phyloP scores from a whole-genome alignment of 1,284 basidiomycete species.

The Quambalaria eucalypti region DNA sequence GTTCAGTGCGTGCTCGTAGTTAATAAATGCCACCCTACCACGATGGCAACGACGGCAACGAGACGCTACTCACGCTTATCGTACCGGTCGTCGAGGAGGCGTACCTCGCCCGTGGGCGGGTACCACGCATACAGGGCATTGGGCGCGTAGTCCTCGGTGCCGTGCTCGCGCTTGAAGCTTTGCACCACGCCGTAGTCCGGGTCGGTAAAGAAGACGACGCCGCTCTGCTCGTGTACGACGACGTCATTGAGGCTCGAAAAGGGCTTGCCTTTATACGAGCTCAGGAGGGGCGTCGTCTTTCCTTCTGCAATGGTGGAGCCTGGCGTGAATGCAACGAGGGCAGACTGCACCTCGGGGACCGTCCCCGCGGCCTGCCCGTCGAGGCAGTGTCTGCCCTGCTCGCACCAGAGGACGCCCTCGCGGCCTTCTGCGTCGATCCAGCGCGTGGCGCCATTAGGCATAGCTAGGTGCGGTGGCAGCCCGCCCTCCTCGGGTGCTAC shows the following conservation, averaged over 20 bases:
- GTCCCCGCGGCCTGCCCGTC: background rate
- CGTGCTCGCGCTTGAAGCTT: slow-evolving; percentile 11
- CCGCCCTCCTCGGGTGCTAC: background rate
- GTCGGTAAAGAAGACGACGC: slow-evolving; percentile 25
- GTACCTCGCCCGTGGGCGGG: slow-evolving; percentile 12
- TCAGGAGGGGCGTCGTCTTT: background rate
- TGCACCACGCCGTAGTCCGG: slow-evolving; percentile 31
- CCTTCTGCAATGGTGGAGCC: slow-evolving; percentile 3
- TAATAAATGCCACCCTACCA: too few relatives aligned
- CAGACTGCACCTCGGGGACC: slow-evolving; percentile 8
- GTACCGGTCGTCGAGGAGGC: slow-evolving; percentile 16
- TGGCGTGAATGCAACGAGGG: slow-evolving; percentile 14
- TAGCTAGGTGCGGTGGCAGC: background rate
- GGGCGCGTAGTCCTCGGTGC: slow-evolving; percentile 16
- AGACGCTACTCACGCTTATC: slow-evolving; percentile 7
- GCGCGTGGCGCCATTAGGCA: background rate
- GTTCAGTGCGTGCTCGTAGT: too few relatives aligned
- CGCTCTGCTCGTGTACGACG: slow-evolving; percentile 17
- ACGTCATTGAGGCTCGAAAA: slow-evolving; percentile 29
- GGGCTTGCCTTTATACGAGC: slow-evolving; percentile 11
- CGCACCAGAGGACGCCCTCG: slow-evolving; percentile 26
- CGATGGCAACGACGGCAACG: too few relatives aligned
- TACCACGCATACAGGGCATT: slow-evolving; percentile 23
- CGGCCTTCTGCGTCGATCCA: slow-evolving; percentile 3
- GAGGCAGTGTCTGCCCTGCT: slow-evolving; percentile 10